phyloP scores from a whole-genome alignment of 805 yeast genomes.

The Candida yuanshanica region DNA sequence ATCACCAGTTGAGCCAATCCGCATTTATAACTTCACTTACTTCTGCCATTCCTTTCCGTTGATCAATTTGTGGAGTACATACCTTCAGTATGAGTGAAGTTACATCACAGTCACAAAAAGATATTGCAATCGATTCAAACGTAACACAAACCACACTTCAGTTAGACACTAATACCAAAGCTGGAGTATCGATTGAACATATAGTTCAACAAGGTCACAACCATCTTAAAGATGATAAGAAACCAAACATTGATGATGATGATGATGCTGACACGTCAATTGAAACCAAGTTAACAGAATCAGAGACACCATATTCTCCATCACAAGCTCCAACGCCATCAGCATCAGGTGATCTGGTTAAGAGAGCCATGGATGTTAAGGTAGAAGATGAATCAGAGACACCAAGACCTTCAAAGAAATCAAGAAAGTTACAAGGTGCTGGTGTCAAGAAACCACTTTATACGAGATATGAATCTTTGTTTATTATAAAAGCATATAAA shows the following conservation, averaged over 20 bases:
- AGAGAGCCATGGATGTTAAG: background rate
- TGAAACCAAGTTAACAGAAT: background rate
- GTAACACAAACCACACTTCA: too few relatives aligned
- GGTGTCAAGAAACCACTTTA: conserved; percentile 25
- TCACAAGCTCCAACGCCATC: background rate
- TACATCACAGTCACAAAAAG: background rate
- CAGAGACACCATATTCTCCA: background rate
- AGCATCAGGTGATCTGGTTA: background rate
- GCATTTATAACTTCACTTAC: background rate
- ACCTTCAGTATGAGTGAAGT: background rate
- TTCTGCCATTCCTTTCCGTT: background rate
- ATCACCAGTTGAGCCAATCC: background rate
- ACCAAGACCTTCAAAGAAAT: conserved; percentile 9
- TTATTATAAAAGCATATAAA: conserved; percentile 20
- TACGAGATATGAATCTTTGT: conserved; percentile 21
- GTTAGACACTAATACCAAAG: too few relatives aligned
- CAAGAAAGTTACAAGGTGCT: conserved; percentile 22
- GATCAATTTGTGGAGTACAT: background rate
- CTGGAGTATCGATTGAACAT: too few relatives aligned
- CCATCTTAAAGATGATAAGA: too few relatives aligned
- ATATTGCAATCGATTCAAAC: background rate
- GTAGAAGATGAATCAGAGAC: conserved; percentile 2
- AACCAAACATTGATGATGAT: background rate
- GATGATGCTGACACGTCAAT: background rate
- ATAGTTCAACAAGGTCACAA: background rate